Conservation (phyloP, 2,329 filamentous ascomycete species). For the Colletotrichum liriopes region DNA sequence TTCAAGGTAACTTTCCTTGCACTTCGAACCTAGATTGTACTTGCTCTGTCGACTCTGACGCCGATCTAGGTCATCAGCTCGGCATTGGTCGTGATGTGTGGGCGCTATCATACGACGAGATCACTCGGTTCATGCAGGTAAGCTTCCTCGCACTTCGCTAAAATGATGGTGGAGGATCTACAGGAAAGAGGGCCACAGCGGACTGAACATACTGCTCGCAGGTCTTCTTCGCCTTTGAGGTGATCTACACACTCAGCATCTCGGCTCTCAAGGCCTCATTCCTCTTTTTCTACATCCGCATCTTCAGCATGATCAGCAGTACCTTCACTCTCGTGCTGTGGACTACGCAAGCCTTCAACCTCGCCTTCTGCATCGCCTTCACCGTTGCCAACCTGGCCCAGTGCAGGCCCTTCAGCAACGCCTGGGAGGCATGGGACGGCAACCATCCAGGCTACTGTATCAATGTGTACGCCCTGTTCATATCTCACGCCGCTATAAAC, state of each 20-base stretch:
- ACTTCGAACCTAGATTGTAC: neutral
- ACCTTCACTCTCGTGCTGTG: constrained; percentile 47
- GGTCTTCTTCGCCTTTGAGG: constrained; percentile 33
- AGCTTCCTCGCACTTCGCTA: fast-evolving
- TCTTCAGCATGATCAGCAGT: constrained; percentile 52
- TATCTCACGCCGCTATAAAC: constrained; percentile 59
- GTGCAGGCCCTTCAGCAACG: constrained; percentile 58
- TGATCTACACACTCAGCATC: constrained; percentile 50
- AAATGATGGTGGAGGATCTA: neutral
- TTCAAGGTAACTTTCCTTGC: constrained; percentile 5
- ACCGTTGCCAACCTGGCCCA: constrained; percentile 56
- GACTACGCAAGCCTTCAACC: constrained; percentile 42
- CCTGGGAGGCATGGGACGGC: constrained; percentile 58
- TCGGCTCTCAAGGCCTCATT: constrained; percentile 57
- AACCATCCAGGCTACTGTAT: constrained; percentile 51
- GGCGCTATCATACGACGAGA: constrained; percentile 12
- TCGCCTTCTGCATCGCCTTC: constrained; percentile 46
- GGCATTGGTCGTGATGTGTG: constrained; percentile 30
- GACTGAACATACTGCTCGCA: neutral
- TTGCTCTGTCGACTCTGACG: neutral
- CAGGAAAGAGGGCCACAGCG: neutral
- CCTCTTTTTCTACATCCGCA: constrained; percentile 55
- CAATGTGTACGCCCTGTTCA: constrained; percentile 56
- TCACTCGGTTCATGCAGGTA: constrained; percentile 23
- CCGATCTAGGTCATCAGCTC: constrained; percentile 13